Evolutionary conservation across 148 eudicot species (phyloP).

Genomic region (Cornus florida): DNA sequence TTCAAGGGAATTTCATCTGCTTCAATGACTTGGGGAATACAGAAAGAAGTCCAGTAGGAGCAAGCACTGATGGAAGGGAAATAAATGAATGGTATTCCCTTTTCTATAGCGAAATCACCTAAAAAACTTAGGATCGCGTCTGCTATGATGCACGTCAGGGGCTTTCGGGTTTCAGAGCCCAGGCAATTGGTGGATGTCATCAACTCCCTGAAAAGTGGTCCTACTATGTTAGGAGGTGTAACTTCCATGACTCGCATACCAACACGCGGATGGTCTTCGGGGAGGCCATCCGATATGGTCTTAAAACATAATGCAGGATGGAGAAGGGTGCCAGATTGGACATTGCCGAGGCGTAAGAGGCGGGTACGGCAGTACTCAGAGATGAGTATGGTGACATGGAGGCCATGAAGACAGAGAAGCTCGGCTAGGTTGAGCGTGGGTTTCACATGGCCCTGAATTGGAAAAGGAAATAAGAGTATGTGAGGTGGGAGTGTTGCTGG

Average conservation of each 20-base stretch:
- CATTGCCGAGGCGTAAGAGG: background rate
- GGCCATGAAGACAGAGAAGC: constrained; percentile 5
- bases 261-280: background rate
- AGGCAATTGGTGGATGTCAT: background rate
- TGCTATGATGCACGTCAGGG: constrained; percentile 13
- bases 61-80: too few species aligned
- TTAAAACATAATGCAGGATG: background rate
- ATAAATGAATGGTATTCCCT: too few species aligned
- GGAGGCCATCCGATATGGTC: background rate
- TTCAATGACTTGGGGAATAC: too few species aligned
- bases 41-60: too few species aligned
- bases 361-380: constrained; percentile 1
- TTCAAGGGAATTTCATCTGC: too few species aligned
- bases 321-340: background rate
- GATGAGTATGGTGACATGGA: constrained; percentile 12
- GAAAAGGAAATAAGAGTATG: background rate
- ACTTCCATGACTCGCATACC: background rate
- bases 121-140: constrained; percentile 11
- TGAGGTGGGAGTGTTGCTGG: too few species aligned
- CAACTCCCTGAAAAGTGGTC: background rate
- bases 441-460: constrained; percentile 14
- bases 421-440: constrained; percentile 18
- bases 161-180: background rate
- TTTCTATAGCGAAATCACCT: background rate
- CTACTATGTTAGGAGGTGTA: background rate